phyloP scores from a whole-genome alignment of 2,329 filamentous ascomycete genomes.

The Aspergillus pseudoterreus region DNA sequence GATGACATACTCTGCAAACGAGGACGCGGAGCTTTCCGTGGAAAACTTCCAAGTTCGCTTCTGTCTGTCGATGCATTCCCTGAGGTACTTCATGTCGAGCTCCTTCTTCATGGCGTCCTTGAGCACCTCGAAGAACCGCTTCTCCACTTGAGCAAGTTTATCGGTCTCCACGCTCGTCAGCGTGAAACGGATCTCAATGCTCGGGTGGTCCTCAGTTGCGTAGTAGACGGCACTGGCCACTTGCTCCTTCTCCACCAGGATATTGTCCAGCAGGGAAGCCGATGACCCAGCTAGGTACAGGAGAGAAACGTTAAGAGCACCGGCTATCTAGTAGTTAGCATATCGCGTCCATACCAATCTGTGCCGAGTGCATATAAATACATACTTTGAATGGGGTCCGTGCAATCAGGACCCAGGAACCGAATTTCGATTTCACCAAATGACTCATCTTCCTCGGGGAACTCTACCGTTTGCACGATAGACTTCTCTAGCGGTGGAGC shows the following conservation, averaged over 20 bases:
- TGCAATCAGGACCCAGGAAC: conserved; percentile 82
- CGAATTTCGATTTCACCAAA: conserved; percentile 81
- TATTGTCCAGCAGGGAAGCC: conserved; percentile 85
- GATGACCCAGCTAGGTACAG: conserved; percentile 91
- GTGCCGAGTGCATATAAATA: conserved; percentile 5
- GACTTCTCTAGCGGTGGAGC: conserved; percentile 70
- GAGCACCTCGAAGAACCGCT: conserved; percentile 78
- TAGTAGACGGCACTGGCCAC: conserved; percentile 82
- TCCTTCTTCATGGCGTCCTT: conserved; percentile 72
- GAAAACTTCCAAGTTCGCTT: conserved; percentile 77
- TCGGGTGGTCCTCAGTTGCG: conserved; percentile 73
- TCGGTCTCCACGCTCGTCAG: conserved; percentile 83
- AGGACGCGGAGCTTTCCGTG: conserved; percentile 74
- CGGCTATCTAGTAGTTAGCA: conserved; percentile 38
- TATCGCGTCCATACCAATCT: conserved; percentile 4
- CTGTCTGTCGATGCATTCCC: conserved; percentile 79
- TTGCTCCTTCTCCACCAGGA: conserved; percentile 88
- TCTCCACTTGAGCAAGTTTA: conserved; percentile 78
- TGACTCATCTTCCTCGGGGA: conserved; percentile 94
- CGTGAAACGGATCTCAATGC: conserved; percentile 79
- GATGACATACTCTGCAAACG: conserved; percentile 82
- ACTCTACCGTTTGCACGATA: conserved; percentile 74
- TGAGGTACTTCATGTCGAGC: conserved; percentile 85
- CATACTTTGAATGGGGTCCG: conserved; percentile 59
- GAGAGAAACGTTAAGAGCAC: conserved; percentile 74